Evolutionary conservation across 768 basidiomycete species (phyloP), one percentile per base, ranked within the genome.

Genomic region (Panaeolus papilionaceus): DNA sequence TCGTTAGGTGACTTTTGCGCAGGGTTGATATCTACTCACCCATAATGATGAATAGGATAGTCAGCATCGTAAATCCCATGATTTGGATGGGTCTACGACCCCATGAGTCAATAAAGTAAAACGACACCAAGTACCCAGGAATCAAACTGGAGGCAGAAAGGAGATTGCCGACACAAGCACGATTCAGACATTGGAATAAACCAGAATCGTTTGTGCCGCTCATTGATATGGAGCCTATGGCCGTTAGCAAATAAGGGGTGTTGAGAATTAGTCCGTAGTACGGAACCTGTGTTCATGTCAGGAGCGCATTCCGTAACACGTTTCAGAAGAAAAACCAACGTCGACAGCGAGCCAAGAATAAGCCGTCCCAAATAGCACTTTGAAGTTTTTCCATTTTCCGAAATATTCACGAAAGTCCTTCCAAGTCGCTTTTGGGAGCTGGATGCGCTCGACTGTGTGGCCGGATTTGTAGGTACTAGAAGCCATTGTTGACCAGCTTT

Each of bases 341-440:
- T 93, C 93, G 23, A 94, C 85, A 5, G 94, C 94, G 69, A 95
- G 95, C 95, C 94, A 96, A 9, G 90, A 91, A 76, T 90, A 96
- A 0, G 92, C 77, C 0, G 89, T 84, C 16, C 93, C 94, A 58
- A 95, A 76, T 63, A 96, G 84, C 63, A 93, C 80, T 79, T 95
- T 95, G 70, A 84, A 76, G 77, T 96, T 94, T 77, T 89, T 72
- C 90, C 90, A 90, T 72, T 90, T 79, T 51, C 86, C 77, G 75
- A 94, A 96, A 81, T 93, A 82, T 0, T 69, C 68, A 0, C 73
- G 0, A 80, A 97, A 97, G 79, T 95, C 93, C 4, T 79, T 77
- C 73, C 84, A 84, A 54, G 79, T 81, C 14, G 92, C 92, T 72
- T 85, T 90, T 67, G 94, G 94, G 1, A 87, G 88, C 20, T 87